Conservation (phyloP, 2,329 filamentous ascomycete species). For the Epichloe bromicola region DNA sequence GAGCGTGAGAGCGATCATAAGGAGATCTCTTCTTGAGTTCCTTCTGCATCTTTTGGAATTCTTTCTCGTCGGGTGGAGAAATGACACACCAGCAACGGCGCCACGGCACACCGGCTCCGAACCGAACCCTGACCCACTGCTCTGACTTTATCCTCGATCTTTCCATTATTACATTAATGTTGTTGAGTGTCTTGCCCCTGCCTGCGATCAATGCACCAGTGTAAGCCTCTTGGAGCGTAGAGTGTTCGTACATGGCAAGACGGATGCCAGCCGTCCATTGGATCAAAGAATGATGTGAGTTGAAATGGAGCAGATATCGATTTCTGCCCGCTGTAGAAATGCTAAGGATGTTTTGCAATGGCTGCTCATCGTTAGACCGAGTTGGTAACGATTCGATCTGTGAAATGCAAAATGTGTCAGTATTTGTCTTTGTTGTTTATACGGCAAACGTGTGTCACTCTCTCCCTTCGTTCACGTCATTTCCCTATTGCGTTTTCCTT, state of each 20-base stretch:
- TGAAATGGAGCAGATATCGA: slow-evolving; percentile 90
- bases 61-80: slow-evolving; percentile 85
- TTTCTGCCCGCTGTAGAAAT: slow-evolving; percentile 93
- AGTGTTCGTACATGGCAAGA: slow-evolving; percentile 86
- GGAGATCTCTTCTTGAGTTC: slow-evolving; percentile 66
- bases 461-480: not conserved
- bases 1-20: slow-evolving; percentile 60
- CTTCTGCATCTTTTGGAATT: slow-evolving; percentile 73
- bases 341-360: slow-evolving; percentile 87
- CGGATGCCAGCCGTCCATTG: slow-evolving; percentile 96
- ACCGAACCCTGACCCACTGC: slow-evolving; percentile 90
- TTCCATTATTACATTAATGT: slow-evolving; percentile 81
- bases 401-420: not conserved
- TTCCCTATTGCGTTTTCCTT: not conserved
- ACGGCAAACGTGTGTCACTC: not conserved
- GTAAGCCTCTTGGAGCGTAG: slow-evolving; percentile 88
- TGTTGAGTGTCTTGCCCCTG: slow-evolving; percentile 80
- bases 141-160: slow-evolving; percentile 63
- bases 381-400: slow-evolving; percentile 85
- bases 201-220: slow-evolving; percentile 91
- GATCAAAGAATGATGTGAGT: slow-evolving; percentile 79
- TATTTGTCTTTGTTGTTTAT: not conserved
- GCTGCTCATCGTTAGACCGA: slow-evolving; percentile 60
- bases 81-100: slow-evolving; percentile 95
- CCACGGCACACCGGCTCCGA: slow-evolving; percentile 93